Percentiles rank a stretch among this genome's conserved stretches.
Conservation (phyloP, 1,139 yeast species). For the Hyphopichia burtonii region DNA sequence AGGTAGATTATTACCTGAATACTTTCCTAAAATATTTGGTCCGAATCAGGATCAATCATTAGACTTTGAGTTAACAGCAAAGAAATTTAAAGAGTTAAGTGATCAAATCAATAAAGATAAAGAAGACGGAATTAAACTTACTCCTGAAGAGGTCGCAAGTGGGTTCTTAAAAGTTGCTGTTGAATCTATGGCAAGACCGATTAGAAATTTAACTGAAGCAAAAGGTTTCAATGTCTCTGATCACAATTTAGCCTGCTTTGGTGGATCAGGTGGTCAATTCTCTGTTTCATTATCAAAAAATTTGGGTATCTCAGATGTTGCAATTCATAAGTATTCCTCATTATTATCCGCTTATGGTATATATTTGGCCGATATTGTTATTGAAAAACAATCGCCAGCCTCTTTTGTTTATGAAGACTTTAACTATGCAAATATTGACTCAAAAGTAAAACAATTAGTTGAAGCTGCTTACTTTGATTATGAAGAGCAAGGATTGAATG, state of each 20-base stretch:
- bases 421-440: conserved; percentile 20
- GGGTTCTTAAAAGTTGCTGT: conserved; percentile 47
- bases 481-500: conserved; percentile 27
- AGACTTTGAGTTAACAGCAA: conserved; percentile 30
- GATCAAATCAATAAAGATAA: conserved; percentile 26
- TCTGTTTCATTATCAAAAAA: conserved; percentile 40
- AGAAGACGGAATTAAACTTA: conserved; percentile 17
- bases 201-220: conserved; percentile 44
- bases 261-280: conserved; percentile 51
- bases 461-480: conserved; percentile 31
- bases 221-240: conserved; percentile 40
- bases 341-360: conserved; percentile 47
- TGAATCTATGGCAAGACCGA: conserved; percentile 48
- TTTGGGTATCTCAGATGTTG: conserved; percentile 37
- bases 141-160: conserved; percentile 42
- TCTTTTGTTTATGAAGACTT: conserved; percentile 25
- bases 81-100: conserved; percentile 33
- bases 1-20: conserved; percentile 40
- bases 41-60: conserved; percentile 41
- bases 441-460: conserved; percentile 22
- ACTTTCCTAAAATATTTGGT: conserved; percentile 45
- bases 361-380: conserved; percentile 47
- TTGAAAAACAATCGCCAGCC: conserved; percentile 64
- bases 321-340: conserved; percentile 45
- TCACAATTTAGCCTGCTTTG: conserved; percentile 46